A percentile compares a stretch with the other conserved stretches of the same genome.
Evolutionary conservation across 768 basidiomycete species (phyloP).

Genomic region (Leccinum arenicola): DNA sequence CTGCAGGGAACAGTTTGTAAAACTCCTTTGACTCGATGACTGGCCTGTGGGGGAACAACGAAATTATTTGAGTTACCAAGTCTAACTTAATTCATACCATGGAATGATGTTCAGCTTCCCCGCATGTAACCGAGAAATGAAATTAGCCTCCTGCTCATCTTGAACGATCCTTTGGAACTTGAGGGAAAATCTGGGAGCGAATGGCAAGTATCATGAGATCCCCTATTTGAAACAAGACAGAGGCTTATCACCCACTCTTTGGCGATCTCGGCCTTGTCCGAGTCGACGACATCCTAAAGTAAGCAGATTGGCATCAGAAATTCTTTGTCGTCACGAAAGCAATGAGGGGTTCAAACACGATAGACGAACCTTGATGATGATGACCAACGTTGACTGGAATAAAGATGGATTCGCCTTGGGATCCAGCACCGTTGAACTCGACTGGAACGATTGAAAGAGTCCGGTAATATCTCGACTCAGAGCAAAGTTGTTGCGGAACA

Average conservation of each 20-base stretch:
- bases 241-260: slow-evolving; percentile 42
- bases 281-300: slow-evolving; percentile 59
- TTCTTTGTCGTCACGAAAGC: not conserved
- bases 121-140: slow-evolving; percentile 57
- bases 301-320: not conserved
- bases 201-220: not conserved
- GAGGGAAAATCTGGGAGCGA: slow-evolving; percentile 42
- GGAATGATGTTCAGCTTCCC: slow-evolving; percentile 57
- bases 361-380: slow-evolving; percentile 55
- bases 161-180: slow-evolving; percentile 64
- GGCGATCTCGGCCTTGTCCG: slow-evolving; percentile 56
- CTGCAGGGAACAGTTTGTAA: slow-evolving; percentile 48
- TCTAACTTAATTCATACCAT: slow-evolving; percentile 34
- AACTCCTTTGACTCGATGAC: slow-evolving; percentile 63
- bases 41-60: slow-evolving; percentile 30
- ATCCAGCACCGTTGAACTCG: slow-evolving; percentile 55
- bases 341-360: not conserved
- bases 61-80: not conserved
- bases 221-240: not conserved
- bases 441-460: slow-evolving; percentile 61
- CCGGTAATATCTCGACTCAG: slow-evolving; percentile 57
- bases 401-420: slow-evolving; percentile 55
- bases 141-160: slow-evolving; percentile 58
- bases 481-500: slow-evolving; percentile 67
- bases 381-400: slow-evolving; percentile 56